A percentile compares a stretch with the other conserved stretches of the same genome.
Conservation (phyloP, 345 rosid species). For the Durio zibethinus region DNA sequence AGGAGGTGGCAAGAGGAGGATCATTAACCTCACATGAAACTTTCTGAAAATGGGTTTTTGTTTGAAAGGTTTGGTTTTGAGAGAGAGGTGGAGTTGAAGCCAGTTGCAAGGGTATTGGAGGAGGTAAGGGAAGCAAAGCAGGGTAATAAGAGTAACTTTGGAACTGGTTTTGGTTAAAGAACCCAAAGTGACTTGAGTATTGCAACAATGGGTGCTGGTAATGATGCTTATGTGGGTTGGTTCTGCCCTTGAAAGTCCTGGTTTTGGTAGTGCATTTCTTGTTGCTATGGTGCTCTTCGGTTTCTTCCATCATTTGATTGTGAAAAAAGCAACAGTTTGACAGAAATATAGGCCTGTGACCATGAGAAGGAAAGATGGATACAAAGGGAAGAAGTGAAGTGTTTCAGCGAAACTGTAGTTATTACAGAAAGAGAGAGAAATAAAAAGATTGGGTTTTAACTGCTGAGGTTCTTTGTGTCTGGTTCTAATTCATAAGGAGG, state of each 20-base stretch:
- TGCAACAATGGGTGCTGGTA: slow-evolving; percentile 50
- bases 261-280: slow-evolving; percentile 43
- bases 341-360: neutral
- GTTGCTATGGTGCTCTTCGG: slow-evolving; percentile 40
- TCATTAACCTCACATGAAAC: slow-evolving; percentile 36
- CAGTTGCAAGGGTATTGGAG: slow-evolving; percentile 50
- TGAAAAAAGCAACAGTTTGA: slow-evolving; percentile 7
- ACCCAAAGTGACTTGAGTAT: slow-evolving; percentile 51
- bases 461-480: slow-evolving; percentile 30
- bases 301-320: slow-evolving; percentile 57
- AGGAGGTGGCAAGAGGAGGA: slow-evolving; percentile 43
- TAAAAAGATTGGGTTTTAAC: slow-evolving; percentile 9
- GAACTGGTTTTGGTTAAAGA: slow-evolving; percentile 38
- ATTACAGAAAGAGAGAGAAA: slow-evolving; percentile 18
- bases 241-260: slow-evolving; percentile 39
- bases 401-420: slow-evolving; percentile 32
- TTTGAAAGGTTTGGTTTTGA: slow-evolving; percentile 39
- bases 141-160: slow-evolving; percentile 47
- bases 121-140: slow-evolving; percentile 62
- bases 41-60: slow-evolving; percentile 55
- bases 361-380: slow-evolving; percentile 24
- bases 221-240: slow-evolving; percentile 40
- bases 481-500: slow-evolving; percentile 6
- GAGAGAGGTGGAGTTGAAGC: slow-evolving; percentile 44
- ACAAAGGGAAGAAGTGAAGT: neutral